Percentiles rank a stretch among this genome's conserved stretches.
These are phyloP conservation scores for Trypanosoma cruzi DNA, from an alignment of 208 protist genomes.

Conservation along the genomic window DNA sequence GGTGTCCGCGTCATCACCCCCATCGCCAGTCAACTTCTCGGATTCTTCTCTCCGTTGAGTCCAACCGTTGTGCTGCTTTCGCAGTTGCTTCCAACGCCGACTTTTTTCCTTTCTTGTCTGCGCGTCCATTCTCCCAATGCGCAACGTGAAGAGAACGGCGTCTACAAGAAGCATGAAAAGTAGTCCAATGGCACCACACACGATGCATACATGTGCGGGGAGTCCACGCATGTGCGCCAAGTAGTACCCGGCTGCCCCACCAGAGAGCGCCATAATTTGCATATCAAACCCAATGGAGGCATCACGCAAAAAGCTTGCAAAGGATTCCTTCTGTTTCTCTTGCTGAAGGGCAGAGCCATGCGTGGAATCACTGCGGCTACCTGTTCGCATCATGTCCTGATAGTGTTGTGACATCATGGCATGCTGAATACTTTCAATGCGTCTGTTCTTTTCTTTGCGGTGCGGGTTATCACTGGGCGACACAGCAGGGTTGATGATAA, in stretches of 20 bases:
- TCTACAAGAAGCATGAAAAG: constrained; percentile 79
- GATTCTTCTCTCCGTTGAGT: neutral
- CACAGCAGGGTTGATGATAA: constrained; percentile 63
- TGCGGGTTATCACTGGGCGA: constrained; percentile 42
- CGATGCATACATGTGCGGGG: constrained; percentile 47
- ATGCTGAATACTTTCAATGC: constrained; percentile 64
- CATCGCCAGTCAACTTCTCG: neutral
- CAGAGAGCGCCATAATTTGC: constrained; percentile 70
- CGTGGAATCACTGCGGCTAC: neutral
- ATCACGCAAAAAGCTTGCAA: constrained; percentile 56
- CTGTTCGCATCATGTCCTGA: constrained; percentile 13
- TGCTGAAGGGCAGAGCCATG: neutral
- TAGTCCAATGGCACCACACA: constrained; percentile 61
- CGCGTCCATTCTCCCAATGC: constrained; percentile 55
- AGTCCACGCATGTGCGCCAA: constrained; percentile 54
- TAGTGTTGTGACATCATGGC: constrained; percentile 55
- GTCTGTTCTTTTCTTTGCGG: constrained; percentile 61
- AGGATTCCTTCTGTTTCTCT: constrained; percentile 27
- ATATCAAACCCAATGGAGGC: constrained; percentile 78
- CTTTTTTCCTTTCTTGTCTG: constrained; percentile 35
- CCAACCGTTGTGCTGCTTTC: neutral
- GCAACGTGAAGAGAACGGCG: constrained; percentile 63
- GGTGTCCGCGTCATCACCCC: neutral
- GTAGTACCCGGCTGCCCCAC: constrained; percentile 73
- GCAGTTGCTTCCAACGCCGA: constrained; percentile 4